These are phyloP conservation scores for Globisporangium parvum DNA, from an alignment of 352 stramenopile genomes.

Conservation along the genomic window DNA sequence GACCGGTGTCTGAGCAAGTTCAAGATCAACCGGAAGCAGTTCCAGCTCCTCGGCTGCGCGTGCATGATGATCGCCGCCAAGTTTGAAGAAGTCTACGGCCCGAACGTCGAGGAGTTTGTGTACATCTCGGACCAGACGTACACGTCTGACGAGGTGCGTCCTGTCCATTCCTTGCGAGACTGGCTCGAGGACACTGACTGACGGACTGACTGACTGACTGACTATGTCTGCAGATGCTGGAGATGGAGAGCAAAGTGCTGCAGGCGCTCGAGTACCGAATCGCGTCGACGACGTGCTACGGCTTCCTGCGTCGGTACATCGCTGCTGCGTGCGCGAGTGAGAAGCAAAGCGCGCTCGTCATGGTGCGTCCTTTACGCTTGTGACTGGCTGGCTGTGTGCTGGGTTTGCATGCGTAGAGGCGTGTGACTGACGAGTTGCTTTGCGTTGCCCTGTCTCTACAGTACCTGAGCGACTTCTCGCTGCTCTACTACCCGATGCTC, in stretches of 20 bases:
- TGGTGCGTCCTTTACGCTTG: constrained; percentile 23
- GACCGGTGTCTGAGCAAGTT: constrained; percentile 76
- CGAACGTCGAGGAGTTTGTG: constrained; percentile 92
- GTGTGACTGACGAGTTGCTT: constrained; percentile 1
- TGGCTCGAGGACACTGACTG: neutral
- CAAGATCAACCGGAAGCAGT: constrained; percentile 86
- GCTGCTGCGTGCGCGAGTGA: constrained; percentile 47
- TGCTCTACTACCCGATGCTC: constrained; percentile 70
- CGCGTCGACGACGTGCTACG: constrained; percentile 68
- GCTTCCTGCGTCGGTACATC: constrained; percentile 62
- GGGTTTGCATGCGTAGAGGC: neutral
- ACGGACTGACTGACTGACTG: neutral
- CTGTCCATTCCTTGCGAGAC: too few species aligned
- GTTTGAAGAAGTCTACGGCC: constrained; percentile 96
- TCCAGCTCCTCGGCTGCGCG: constrained; percentile 95
- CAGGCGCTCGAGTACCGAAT: constrained; percentile 71
- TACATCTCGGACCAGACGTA: constrained; percentile 98
- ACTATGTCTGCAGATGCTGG: constrained; percentile 52
- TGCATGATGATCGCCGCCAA: constrained; percentile 96
- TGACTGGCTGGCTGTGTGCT: neutral
- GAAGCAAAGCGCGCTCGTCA: constrained; percentile 54
- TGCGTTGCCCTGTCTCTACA: constrained; percentile 16
- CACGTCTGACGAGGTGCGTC: constrained; percentile 63
- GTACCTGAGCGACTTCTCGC: constrained; percentile 72
- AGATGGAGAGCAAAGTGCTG: constrained; percentile 78